Evolutionary conservation across 192 early-diverging fungal genomes (phyloP), one percentile per base, ranked within the genome.

Genomic region (Globomyces pollinis-pini): DNA sequence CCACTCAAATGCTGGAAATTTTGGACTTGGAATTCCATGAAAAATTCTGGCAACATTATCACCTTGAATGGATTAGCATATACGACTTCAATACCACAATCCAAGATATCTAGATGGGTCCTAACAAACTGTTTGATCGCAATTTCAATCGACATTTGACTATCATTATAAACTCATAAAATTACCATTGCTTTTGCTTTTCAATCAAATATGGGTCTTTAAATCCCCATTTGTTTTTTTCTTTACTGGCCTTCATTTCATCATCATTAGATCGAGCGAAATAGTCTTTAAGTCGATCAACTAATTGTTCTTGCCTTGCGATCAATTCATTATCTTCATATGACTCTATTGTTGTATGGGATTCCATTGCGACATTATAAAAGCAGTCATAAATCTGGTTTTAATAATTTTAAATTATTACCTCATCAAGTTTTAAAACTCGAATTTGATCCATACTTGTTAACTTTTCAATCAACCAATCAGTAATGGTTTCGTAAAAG

Each of bases 1-100:
- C 74, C 74, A 76, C 44, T 76, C 60, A 11, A 52, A 60, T 3
- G 69, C 59, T 2, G 74, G 68, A 53, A 55, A 76, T 32, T 72
- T 67, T 30, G 73, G 73, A 35, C 63, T 72, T 3, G 63, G 60
- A 3, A 76, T 42, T 20, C 74, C 74, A 53, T 76, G 74, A 49
- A 76, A 76, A 4, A 76, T 74, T 12, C 73, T 42, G 21, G 74
- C 74, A 57, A 76, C 61, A 15, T 61, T 56, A 18, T 64, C 59
- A 5, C 74, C 74, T 72, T 34, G 11, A 5, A 12, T 34, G 16
- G 21, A 5, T 55, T 24, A n/a, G n/a, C n/a, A n/a, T n/a, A n/a
- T n/a, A n/a, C n/a, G n/a, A n/a, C 9, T 21, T 1, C 13, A 30
- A 24, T 60, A 54, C 66, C 67, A 33, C 63, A 69, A 24, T 61